Evolutionary conservation across 2,329 filamentous ascomycete species (phyloP), one percentile per base, ranked within the genome.

Genomic region (Fusarium caatingaense): DNA sequence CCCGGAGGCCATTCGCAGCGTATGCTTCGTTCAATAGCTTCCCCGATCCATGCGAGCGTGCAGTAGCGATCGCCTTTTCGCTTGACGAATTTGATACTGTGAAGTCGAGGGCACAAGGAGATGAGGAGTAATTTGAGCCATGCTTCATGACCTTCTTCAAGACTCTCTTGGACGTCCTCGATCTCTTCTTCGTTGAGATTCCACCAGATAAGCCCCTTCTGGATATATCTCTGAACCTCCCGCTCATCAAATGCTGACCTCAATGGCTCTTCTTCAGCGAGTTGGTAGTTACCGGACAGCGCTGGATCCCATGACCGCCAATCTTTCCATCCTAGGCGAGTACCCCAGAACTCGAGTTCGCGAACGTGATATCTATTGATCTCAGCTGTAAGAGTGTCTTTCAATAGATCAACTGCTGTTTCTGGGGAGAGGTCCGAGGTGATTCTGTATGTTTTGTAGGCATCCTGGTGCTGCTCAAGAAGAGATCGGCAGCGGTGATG

Each of bases 1-100:
- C 69, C 70, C 3, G 66, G 69, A 0, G 69, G 60, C 57, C 66
- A 70, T n/a, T n/a, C n/a, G n/a, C n/a, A n/a, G n/a, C n/a, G n/a
- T n/a, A n/a, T n/a, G n/a, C n/a, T n/a, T n/a, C n/a, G n/a, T n/a
- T n/a, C n/a, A n/a, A n/a, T n/a, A n/a, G n/a, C n/a, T n/a, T n/a
- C n/a, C n/a, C n/a, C 16, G 3, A 72, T 57, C 49, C 64, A 69
- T 1, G 23, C 1, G 3, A 73, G 56, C 18, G 47, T 51, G 0
- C 5, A 42, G 3, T 57, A 62, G 4, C 10, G 1, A 16, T 73
- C 49, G 0, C 8, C 0, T 0, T 15, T 27, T 25, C 46, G 45
- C 9, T 64, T 61, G 23, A 11, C 56, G 41, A 71, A 60, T 32
- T 27, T 66, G 5, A 72, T 20, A 41, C 40, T 71, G 27, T 50